Conservation (phyloP, 148 eudicot species). For the Silene uniflora region DNA sequence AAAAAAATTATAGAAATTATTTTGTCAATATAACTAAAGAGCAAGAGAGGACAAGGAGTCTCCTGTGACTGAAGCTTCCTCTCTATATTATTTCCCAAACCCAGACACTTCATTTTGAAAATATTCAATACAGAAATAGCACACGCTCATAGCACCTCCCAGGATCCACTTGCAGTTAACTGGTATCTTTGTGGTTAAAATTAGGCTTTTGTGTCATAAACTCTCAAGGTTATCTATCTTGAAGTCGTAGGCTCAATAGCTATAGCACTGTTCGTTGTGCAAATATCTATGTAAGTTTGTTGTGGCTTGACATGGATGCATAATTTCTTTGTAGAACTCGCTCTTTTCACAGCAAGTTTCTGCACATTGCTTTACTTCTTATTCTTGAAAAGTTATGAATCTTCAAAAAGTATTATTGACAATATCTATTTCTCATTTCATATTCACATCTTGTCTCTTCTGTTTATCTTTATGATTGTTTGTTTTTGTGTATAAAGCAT, state of each 20-base stretch:
- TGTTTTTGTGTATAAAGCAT: neutral
- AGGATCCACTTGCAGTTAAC: too few relatives aligned
- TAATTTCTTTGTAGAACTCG: neutral
- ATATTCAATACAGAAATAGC: too few relatives aligned
- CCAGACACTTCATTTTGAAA: too few relatives aligned
- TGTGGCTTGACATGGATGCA: neutral
- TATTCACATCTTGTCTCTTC: constrained; percentile 3
- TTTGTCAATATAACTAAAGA: neutral
- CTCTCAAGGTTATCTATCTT: too few relatives aligned
- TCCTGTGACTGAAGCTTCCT: neutral
- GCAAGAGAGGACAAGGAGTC: neutral
- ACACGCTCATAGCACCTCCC: too few relatives aligned
- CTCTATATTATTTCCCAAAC: too few relatives aligned
- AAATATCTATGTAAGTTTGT: neutral
- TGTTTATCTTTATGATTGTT: neutral
- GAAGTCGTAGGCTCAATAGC: neutral
- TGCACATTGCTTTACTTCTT: neutral
- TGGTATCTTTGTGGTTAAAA: too few relatives aligned
- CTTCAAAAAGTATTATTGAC: neutral
- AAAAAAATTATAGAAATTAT: too few relatives aligned
- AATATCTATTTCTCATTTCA: neutral
- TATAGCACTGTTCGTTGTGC: neutral
- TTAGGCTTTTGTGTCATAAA: too few relatives aligned
- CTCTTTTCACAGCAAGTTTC: neutral
- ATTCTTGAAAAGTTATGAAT: neutral